These are phyloP conservation scores for Dictyostelium discoideum DNA, from an alignment of 78 protist genomes.

Conservation along the genomic window DNA sequence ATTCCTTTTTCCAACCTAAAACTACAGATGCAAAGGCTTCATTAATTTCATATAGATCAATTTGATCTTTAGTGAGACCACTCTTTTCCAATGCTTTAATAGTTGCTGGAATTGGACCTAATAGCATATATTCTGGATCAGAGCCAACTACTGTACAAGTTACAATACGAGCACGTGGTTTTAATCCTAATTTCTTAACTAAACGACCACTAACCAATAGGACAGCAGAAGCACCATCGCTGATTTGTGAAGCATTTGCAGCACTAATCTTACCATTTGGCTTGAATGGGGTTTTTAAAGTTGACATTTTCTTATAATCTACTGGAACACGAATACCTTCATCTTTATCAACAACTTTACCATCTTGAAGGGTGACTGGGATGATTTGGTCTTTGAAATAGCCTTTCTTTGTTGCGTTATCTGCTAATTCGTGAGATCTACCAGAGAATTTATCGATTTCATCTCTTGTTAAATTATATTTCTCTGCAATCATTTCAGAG, in stretches of 20 bases:
- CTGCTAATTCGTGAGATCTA: constrained; percentile 71
- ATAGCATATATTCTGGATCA: constrained; percentile 94
- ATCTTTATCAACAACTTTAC: constrained; percentile 57
- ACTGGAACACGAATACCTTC: constrained; percentile 89
- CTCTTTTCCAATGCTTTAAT: constrained; percentile 71
- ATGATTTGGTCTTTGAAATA: constrained; percentile 84
- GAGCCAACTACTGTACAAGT: constrained; percentile 93
- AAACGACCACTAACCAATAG: constrained; percentile 82
- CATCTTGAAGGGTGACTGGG: constrained; percentile 58
- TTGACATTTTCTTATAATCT: constrained; percentile 76
- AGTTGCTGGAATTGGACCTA: constrained; percentile 94
- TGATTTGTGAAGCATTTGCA: constrained; percentile 94
- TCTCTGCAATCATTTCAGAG: constrained; percentile 90
- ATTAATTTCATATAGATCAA: constrained; percentile 95
- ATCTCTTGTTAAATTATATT: constrained; percentile 82
- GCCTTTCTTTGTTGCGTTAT: constrained; percentile 65
- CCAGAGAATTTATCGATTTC: constrained; percentile 86
- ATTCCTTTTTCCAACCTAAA: constrained; percentile 89
- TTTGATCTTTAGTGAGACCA: constrained; percentile 31
- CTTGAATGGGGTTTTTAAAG: constrained; percentile 87
- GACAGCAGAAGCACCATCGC: constrained; percentile 98
- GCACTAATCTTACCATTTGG: constrained; percentile 94
- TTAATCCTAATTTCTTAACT: constrained; percentile 79
- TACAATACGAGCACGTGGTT: constrained; percentile 86
- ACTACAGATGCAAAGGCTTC: constrained; percentile 96